These are phyloP conservation scores for Fonsecaea monophora DNA, from an alignment of 2,329 filamentous ascomycete genomes.

Conservation along the genomic window DNA sequence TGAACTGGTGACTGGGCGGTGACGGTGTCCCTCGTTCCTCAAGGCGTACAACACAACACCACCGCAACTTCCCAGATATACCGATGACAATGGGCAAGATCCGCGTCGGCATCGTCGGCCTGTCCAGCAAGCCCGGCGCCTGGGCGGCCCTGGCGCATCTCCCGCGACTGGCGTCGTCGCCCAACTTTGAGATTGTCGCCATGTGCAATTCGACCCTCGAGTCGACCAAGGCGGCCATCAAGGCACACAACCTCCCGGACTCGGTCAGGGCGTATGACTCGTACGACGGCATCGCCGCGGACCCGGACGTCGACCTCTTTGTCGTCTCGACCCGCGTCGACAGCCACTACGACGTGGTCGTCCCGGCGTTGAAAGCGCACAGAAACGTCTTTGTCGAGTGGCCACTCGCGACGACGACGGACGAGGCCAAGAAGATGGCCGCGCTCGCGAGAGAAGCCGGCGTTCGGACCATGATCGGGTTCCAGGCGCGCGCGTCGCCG, in stretches of 20 bases:
- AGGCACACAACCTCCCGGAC: slow-evolving; percentile 51
- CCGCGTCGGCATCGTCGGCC: slow-evolving; percentile 64
- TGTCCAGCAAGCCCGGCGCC: slow-evolving; percentile 60
- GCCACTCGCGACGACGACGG: slow-evolving; percentile 59
- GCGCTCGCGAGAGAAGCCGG: slow-evolving; percentile 45
- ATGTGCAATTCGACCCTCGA: slow-evolving; percentile 59
- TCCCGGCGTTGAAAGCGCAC: slow-evolving; percentile 58
- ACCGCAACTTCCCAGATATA: too few species aligned
- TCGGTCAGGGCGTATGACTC: slow-evolving; percentile 58
- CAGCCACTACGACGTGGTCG: slow-evolving; percentile 55
- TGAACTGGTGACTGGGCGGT: too few species aligned
- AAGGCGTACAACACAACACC: not conserved
- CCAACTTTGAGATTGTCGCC: slow-evolving; percentile 58
- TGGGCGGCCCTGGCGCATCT: slow-evolving; percentile 66
- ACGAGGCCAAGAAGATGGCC: slow-evolving; percentile 53
- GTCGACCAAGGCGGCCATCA: slow-evolving; percentile 55
- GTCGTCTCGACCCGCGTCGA: slow-evolving; percentile 63
- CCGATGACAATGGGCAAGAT: slow-evolving; percentile 55
- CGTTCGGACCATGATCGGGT: slow-evolving; percentile 54
- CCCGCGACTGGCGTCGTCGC: slow-evolving; percentile 61
- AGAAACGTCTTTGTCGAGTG: slow-evolving; percentile 65
- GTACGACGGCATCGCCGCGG: slow-evolving; percentile 56
- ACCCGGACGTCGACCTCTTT: slow-evolving; percentile 61
- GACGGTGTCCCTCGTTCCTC: too few species aligned
- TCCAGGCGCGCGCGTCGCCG: slow-evolving; percentile 60